phyloP scores from a whole-genome alignment of 148 eudicot species.

The Fallopia convolvulus region DNA sequence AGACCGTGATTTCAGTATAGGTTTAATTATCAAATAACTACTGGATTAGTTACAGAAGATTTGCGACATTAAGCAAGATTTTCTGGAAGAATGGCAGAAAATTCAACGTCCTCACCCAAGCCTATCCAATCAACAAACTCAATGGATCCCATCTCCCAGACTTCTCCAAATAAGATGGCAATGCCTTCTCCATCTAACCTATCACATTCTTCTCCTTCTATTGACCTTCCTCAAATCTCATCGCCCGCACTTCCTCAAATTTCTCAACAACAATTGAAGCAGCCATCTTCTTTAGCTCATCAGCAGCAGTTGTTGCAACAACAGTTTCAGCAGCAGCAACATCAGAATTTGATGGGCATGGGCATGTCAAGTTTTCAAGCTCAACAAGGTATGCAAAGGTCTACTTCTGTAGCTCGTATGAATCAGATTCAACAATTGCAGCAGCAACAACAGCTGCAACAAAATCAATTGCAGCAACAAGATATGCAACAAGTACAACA shows the following conservation, averaged over 20 bases:
- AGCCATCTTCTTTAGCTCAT: neutral
- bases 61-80: neutral
- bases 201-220: slow-evolving; percentile 40
- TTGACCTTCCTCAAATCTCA: slow-evolving; percentile 41
- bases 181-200: slow-evolving; percentile 40
- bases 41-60: neutral
- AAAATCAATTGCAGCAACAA: slow-evolving; percentile 23
- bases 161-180: slow-evolving; percentile 8
- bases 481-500: slow-evolving; percentile 25
- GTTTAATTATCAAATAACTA: neutral
- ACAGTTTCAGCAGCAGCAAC: slow-evolving; percentile 23
- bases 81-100: slow-evolving; percentile 37
- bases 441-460: slow-evolving; percentile 15
- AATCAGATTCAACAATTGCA: slow-evolving; percentile 26
- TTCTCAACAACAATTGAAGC: slow-evolving; percentile 30
- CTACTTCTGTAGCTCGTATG: slow-evolving; percentile 28
- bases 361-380: slow-evolving; percentile 20
- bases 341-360: slow-evolving; percentile 33
- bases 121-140: slow-evolving; percentile 38
- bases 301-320: slow-evolving; percentile 32
- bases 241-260: slow-evolving; percentile 34
- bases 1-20: neutral
- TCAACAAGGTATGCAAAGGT: slow-evolving; percentile 28
- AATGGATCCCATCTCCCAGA: slow-evolving; percentile 30
- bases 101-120: slow-evolving; percentile 32